Evolutionary conservation across 768 basidiomycete species (phyloP), one percentile per base, ranked within the genome.

Genomic region (Neoboletus subvelutipes): DNA sequence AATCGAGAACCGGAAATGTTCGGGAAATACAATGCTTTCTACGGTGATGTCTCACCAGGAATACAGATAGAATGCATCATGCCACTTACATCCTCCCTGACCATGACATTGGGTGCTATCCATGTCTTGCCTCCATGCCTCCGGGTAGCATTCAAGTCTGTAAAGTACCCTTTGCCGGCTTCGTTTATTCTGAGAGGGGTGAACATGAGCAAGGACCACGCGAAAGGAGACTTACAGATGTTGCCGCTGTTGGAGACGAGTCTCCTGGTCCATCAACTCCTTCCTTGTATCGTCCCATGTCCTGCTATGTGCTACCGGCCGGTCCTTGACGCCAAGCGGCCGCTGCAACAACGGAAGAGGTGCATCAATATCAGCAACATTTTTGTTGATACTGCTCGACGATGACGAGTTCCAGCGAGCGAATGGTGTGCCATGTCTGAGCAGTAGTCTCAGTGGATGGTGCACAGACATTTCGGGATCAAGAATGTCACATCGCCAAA

Each of bases 21-120:
- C 3, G 96, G 96, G 54, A 98, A 86, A 74, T 94, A 97, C 4
- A 95, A 76, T 17, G 96, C 85, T 87, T 87, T 90, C 95, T 98
- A 67, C 6, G 13, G 18, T 20, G 4, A 22, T 12, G 49, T 4
- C n/a, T 58, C 29, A 56, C 40, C 53, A 4, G 4, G 11, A n/a
- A 40, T 29, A n/a, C 13, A 28, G 11, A 37, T 20, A 48, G 26
- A 34, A 43, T 13, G 36, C 20, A 45, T 28, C 46, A 43, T n/a
- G 22, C 11, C 29, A 80, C 90, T 63, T 67, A 95, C 95, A 62
- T 96, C 92, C 76, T 94, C 91, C 29, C 86, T 84, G 60, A 98
- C 94, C 64, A 98, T 78, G 22, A 90, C 88, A 22, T 81, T 85
- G 1, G 94, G 95, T 12, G 94, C 94, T 50, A 94, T 83, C 94